phyloP scores from a whole-genome alignment of 2,329 filamentous ascomycete genomes.

The Beauveria sp. region DNA sequence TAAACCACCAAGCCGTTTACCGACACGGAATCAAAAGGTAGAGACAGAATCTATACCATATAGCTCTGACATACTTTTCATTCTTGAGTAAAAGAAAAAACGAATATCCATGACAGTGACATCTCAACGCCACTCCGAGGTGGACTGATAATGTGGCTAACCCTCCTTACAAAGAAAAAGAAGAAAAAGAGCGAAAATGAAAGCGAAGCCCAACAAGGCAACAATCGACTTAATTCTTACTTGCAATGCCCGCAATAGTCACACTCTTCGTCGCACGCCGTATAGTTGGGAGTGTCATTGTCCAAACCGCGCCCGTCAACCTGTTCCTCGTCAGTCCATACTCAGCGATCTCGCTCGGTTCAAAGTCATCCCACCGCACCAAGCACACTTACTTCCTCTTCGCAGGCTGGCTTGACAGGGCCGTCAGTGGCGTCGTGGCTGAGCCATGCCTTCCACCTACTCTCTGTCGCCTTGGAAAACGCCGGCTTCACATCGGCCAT shows the following conservation, averaged over 20 bases:
- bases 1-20: too few species aligned
- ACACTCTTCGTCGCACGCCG: conserved; percentile 16
- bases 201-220: too few species aligned
- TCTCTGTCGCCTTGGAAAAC: conserved; percentile 20
- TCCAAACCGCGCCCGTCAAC: background rate
- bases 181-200: background rate
- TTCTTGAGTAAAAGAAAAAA: too few species aligned
- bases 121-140: too few species aligned
- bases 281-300: conserved; percentile 14
- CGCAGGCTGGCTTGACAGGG: background rate
- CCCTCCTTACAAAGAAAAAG: background rate
- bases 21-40: too few species aligned
- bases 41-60: too few species aligned
- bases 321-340: background rate
- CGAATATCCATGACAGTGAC: too few species aligned
- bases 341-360: background rate
- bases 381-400: background rate
- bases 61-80: too few species aligned
- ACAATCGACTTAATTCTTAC: background rate
- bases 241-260: conserved; percentile 19
- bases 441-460: conserved; percentile 16
- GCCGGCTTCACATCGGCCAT: conserved; percentile 15
- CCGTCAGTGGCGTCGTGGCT: background rate
- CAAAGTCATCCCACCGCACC: too few species aligned
- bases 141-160: too few species aligned